Base-by-base conservation (phyloP, 192 early-diverging fungal species). In the Umbelopsis ramanniana region DNA sequence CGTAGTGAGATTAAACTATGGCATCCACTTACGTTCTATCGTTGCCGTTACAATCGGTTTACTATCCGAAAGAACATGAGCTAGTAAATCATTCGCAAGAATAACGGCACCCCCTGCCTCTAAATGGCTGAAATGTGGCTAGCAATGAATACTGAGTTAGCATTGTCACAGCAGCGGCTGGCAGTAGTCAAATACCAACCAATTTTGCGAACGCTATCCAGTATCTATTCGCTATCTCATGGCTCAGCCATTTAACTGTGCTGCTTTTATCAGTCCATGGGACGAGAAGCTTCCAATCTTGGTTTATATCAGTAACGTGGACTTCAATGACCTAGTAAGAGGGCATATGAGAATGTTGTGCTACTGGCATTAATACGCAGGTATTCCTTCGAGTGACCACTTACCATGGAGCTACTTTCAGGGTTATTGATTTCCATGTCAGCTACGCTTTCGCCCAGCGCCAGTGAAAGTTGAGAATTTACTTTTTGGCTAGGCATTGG, bases 41-140 rank as follows among this genome's bases (percentile, higher is more conserved):
- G 33, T 37, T 0, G 33, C 33, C 19, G 57, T 29, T 37, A 63
- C 14, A 17, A 35, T 17, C 33, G 57, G 2, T 15, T n/a, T 19
- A 37, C 26, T 63, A 3, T 63, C 57, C 15, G 57, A 63, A 29
- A 63, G 35, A n/a, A 63, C n/a, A 33, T 63, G 57, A 19, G 57
- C 26, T 12, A 63, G 26, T 0, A 63, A 17, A 37, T 63, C 57
- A n/a, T 35, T 14, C 1, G 26, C 29, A 37, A 63, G 37, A 15
- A 63, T 6, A 29, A 12, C 2, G 3, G 26, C 33, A 3, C 57
- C 57, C 19, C 14, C 26, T 12, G 10, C 35, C 26, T 63, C 57
- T 26, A 63, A n/a, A 37, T 63, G 57, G 33, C 57, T 63, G 26
- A 63, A n/a, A 11, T 29, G 57, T 12, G 57, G 57, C 57, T 63